Conservation (phyloP, 73 alveolate species). For the Paramecium octaurelia region DNA sequence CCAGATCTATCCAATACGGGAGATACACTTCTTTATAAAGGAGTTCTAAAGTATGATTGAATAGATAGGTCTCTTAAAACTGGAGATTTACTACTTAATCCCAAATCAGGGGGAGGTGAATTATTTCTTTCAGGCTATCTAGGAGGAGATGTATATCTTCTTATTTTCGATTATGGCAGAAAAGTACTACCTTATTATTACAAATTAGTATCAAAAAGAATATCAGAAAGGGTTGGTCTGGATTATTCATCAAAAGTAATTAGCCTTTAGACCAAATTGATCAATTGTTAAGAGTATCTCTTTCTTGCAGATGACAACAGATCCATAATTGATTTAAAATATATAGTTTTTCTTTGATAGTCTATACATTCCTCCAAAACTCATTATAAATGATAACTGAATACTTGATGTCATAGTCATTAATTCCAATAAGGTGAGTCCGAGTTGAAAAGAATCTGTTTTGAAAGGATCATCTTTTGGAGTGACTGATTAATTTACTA, state of each 20-base stretch:
- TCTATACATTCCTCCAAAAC: not conserved
- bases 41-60: not conserved
- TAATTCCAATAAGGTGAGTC: not conserved
- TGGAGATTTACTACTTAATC: not conserved
- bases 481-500: not conserved
- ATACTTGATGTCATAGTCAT: constrained; percentile 35
- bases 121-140: not conserved
- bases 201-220: not conserved
- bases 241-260: not conserved
- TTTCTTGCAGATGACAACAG: not conserved
- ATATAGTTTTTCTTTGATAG: not conserved
- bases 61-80: not conserved
- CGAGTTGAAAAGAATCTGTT: not conserved
- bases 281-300: not conserved
- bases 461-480: not conserved
- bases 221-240: not conserved
- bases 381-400: not conserved
- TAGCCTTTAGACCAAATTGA: not conserved
- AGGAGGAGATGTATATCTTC: not conserved
- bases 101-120: constrained; percentile 12
- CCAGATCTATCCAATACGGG: not conserved
- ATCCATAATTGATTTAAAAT: not conserved
- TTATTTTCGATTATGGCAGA: not conserved
- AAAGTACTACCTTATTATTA: not conserved
- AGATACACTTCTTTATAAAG: not conserved